Conservation (phyloP, 148 eudicot species). For the Rhododendron griersonianum region DNA sequence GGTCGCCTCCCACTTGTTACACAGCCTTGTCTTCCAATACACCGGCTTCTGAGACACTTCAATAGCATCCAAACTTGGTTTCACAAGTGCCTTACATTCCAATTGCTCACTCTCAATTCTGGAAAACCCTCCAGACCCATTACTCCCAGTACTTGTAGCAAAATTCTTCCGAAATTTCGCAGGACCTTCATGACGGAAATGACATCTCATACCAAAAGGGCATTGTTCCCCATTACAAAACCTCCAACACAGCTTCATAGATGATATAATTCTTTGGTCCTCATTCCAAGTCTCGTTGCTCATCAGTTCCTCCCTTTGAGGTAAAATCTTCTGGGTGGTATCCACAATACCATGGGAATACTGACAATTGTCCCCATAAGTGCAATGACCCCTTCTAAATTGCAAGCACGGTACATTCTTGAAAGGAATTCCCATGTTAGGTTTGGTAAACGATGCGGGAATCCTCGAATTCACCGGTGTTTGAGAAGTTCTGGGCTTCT, state of each 20-base stretch:
- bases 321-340: background rate
- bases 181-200: conserved; percentile 14
- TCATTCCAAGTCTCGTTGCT: background rate
- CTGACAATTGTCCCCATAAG: conserved; percentile 24
- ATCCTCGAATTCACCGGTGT: background rate
- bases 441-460: background rate
- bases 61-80: background rate
- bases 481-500: conserved; percentile 19
- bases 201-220: conserved; percentile 18
- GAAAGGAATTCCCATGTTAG: background rate
- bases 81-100: background rate
- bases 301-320: background rate
- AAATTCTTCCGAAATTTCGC: conserved; percentile 2
- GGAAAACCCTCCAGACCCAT: conserved; percentile 7
- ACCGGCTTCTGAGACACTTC: background rate
- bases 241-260: conserved; percentile 6
- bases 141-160: background rate
- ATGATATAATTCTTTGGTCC: background rate
- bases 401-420: conserved; percentile 16
- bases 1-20: conserved; percentile 21
- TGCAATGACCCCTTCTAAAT: conserved; percentile 24
- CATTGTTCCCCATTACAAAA: conserved; percentile 14
- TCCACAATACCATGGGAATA: conserved; percentile 24
- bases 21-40: conserved; percentile 28
- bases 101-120: background rate